Percentiles rank a stretch among this genome's conserved stretches.
Evolutionary conservation across 352 stramenopile genomes (phyloP).

Genomic region (Pythium dissotocum): DNA sequence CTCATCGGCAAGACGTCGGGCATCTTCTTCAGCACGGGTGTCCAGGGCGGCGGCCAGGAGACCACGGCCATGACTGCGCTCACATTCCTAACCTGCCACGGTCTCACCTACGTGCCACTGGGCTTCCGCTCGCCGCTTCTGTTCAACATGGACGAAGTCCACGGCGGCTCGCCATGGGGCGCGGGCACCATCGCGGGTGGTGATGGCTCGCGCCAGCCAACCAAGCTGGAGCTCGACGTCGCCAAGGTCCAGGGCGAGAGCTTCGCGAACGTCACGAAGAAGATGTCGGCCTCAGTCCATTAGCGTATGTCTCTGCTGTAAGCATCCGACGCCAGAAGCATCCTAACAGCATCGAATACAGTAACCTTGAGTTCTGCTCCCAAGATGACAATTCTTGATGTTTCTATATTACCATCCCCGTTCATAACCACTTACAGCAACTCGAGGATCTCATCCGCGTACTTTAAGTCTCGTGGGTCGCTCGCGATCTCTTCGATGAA

Average conservation of each 20-base stretch:
- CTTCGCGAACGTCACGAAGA: slow-evolving; percentile 84
- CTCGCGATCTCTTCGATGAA: slow-evolving; percentile 23
- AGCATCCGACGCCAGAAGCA: too few species aligned
- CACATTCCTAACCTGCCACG: slow-evolving; percentile 90
- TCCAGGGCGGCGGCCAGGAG: slow-evolving; percentile 86
- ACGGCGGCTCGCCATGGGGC: slow-evolving; percentile 81
- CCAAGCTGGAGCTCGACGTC: slow-evolving; percentile 77
- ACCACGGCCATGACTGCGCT: slow-evolving; percentile 82
- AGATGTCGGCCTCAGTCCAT: slow-evolving; percentile 55
- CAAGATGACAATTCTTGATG: too few species aligned
- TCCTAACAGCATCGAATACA: too few species aligned
- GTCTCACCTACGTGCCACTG: slow-evolving; percentile 91
- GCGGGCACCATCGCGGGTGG: slow-evolving; percentile 78
- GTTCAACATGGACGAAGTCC: slow-evolving; percentile 80
- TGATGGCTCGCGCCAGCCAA: slow-evolving; percentile 82
- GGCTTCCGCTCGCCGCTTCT: slow-evolving; percentile 65
- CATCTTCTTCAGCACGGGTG: slow-evolving; percentile 88
- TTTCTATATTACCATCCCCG: not conserved
- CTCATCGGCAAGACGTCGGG: slow-evolving; percentile 88
- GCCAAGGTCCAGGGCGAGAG: slow-evolving; percentile 80
- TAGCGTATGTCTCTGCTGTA: too few species aligned
- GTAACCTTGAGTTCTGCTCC: too few species aligned
- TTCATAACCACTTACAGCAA: not conserved
- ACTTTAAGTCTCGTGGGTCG: slow-evolving; percentile 15
- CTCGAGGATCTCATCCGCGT: slow-evolving; percentile 18